These are phyloP conservation scores for Mimosa bimucronata DNA, from an alignment of 306 rosid genomes.

Conservation along the genomic window DNA sequence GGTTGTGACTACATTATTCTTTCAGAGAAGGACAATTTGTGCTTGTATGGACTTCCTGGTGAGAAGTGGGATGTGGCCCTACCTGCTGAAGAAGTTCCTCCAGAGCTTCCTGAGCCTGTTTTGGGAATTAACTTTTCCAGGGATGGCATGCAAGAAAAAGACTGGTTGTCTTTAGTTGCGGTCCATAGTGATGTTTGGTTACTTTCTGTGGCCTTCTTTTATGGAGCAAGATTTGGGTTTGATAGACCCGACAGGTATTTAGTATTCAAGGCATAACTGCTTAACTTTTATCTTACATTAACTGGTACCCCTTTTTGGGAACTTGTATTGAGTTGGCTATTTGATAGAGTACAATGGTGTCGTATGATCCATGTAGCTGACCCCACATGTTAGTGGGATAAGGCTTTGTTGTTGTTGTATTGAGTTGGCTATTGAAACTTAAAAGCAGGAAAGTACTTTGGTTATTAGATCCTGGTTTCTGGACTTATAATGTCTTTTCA, in stretches of 20 bases:
- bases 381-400: too few relatives aligned
- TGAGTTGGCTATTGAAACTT: slow-evolving; percentile 21
- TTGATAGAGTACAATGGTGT: too few relatives aligned
- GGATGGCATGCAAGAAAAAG: slow-evolving; percentile 91
- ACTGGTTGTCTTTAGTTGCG: slow-evolving; percentile 87
- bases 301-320: background rate
- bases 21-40: slow-evolving; percentile 93
- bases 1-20: slow-evolving; percentile 30
- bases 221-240: slow-evolving; percentile 90
- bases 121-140: slow-evolving; percentile 91
- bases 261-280: background rate
- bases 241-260: slow-evolving; percentile 78
- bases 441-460: slow-evolving; percentile 23
- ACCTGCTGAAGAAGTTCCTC: slow-evolving; percentile 97
- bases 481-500: slow-evolving; percentile 19
- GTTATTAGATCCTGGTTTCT: slow-evolving; percentile 10
- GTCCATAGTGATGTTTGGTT: slow-evolving; percentile 94
- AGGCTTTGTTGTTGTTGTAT: too few relatives aligned
- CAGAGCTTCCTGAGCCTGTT: slow-evolving; percentile 94
- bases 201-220: slow-evolving; percentile 81
- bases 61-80: slow-evolving; percentile 94
- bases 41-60: slow-evolving; percentile 80
- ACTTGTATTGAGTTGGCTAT: slow-evolving; percentile 27
- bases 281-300: slow-evolving; percentile 18
- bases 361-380: too few relatives aligned